Conservation (phyloP, 2,329 filamentous ascomycete species). For the Penicillium sp. region DNA sequence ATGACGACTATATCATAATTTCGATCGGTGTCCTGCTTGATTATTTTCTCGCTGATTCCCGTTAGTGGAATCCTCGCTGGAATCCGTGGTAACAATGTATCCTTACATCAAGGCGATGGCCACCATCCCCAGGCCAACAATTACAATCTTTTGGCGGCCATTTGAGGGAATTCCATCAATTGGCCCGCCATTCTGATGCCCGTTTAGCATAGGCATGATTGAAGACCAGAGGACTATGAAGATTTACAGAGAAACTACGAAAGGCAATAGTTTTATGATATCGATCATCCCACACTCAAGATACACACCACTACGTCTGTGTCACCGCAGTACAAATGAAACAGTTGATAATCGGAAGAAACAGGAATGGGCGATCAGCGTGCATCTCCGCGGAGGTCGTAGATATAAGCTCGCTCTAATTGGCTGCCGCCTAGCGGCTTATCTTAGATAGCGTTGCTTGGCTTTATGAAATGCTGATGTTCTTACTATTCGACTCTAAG, state of each 20-base stretch:
- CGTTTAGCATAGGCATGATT: conserved; percentile 34
- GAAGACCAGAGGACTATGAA: neutral
- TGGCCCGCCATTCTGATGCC: conserved; percentile 25
- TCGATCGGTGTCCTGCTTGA: conserved; percentile 78
- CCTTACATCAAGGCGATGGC: conserved; percentile 82
- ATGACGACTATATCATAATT: conserved; percentile 83
- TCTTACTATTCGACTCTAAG: too few species aligned
- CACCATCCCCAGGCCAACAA: conserved; percentile 91
- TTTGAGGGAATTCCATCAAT: conserved; percentile 17
- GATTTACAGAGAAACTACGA: neutral
- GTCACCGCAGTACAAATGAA: neutral
- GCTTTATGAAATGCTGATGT: neutral
- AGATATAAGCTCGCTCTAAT: conserved; percentile 3
- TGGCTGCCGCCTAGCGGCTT: conserved; percentile 5
- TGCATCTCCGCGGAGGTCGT: conserved; percentile 22
- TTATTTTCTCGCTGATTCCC: conserved; percentile 71
- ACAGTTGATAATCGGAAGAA: conserved; percentile 5
- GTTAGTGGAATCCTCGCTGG: conserved; percentile 21
- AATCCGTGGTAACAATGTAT: neutral
- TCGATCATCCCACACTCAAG: too few species aligned
- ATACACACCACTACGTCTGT: neutral
- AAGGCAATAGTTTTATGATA: too few species aligned
- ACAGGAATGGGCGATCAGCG: conserved; percentile 7
- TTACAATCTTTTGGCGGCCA: conserved; percentile 67
- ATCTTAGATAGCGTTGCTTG: conserved; percentile 11